phyloP scores from a whole-genome alignment of 2,329 filamentous ascomycete genomes.

The Trichocomaceae sp. region DNA sequence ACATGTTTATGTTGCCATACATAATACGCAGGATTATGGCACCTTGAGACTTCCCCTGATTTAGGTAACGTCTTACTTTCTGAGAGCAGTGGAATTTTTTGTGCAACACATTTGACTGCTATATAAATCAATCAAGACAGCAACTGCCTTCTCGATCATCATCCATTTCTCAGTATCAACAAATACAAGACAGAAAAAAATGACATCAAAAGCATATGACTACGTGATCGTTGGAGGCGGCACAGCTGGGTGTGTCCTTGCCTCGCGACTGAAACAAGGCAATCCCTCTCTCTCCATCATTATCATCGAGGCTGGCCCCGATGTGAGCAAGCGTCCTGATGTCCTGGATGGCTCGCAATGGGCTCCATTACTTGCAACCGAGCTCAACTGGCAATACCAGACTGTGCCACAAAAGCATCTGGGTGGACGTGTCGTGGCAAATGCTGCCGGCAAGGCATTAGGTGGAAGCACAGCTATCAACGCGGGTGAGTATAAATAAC shows the following conservation, averaged over 20 bases:
- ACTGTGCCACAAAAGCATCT: slow-evolving; percentile 4
- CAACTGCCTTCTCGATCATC: too few species aligned
- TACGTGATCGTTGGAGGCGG: slow-evolving; percentile 80
- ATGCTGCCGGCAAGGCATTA: slow-evolving; percentile 2
- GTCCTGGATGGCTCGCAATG: background rate
- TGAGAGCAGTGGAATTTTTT: too few species aligned
- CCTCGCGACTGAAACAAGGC: slow-evolving; percentile 54
- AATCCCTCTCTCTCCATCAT: background rate
- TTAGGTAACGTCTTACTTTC: too few species aligned
- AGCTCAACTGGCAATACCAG: slow-evolving; percentile 3
- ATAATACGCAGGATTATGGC: too few species aligned
- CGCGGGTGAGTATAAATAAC: background rate
- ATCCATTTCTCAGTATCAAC: too few species aligned
- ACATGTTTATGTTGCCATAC: too few species aligned
- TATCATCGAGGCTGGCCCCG: background rate
- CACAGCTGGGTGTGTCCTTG: slow-evolving; percentile 79
- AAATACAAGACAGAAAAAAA: background rate
- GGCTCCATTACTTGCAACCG: background rate
- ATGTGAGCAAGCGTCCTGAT: background rate
- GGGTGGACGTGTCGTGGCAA: background rate
- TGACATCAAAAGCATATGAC: slow-evolving; percentile 50
- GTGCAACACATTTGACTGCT: too few species aligned
- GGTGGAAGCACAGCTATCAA: slow-evolving; percentile 3
- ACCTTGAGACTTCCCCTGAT: too few species aligned
- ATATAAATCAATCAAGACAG: too few species aligned